Conservation (phyloP, 2,329 filamentous ascomycete species). For the Penicillium paneum region DNA sequence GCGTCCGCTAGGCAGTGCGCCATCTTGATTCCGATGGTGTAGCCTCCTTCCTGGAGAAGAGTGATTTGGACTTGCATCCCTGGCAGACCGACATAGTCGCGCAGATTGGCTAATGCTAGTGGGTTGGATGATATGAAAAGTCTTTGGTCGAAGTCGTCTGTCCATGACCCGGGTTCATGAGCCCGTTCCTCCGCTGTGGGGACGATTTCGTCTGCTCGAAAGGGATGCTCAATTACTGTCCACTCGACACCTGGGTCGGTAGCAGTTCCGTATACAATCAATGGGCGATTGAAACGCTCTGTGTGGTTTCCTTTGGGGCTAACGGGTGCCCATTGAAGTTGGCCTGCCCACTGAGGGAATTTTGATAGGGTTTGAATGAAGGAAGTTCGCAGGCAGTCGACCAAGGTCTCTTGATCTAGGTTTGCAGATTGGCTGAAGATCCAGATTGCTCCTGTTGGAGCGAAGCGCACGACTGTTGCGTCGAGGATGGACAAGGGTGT, state of each 20-base stretch:
- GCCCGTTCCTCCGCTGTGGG: slow-evolving; percentile 4
- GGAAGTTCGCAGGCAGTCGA: not conserved
- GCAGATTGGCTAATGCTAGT: slow-evolving; percentile 2
- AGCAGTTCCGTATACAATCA: slow-evolving; percentile 1
- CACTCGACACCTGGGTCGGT: slow-evolving; percentile 9
- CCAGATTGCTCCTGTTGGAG: slow-evolving; percentile 10
- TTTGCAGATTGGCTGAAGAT: not conserved
- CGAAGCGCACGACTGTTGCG: slow-evolving; percentile 11
- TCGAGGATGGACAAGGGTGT: slow-evolving; percentile 13
- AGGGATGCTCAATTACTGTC: not conserved
- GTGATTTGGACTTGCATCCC: slow-evolving; percentile 39
- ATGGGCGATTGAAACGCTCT: slow-evolving; percentile 11
- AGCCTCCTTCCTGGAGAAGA: slow-evolving; percentile 42
- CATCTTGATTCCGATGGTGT: slow-evolving; percentile 42
- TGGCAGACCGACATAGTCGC: not conserved
- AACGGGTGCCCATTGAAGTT: slow-evolving; percentile 13
- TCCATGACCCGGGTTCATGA: not conserved
- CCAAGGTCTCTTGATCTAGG: not conserved
- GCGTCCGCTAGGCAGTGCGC: slow-evolving; percentile 50
- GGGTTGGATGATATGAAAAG: not conserved
- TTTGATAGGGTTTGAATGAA: slow-evolving; percentile 2
- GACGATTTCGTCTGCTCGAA: not conserved
- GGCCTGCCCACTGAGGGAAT: slow-evolving; percentile 14
- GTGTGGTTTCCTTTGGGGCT: slow-evolving; percentile 1
- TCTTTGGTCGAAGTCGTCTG: not conserved